phyloP scores from a whole-genome alignment of 2,329 filamentous ascomycete species.

The Diaporthe helianthi region DNA sequence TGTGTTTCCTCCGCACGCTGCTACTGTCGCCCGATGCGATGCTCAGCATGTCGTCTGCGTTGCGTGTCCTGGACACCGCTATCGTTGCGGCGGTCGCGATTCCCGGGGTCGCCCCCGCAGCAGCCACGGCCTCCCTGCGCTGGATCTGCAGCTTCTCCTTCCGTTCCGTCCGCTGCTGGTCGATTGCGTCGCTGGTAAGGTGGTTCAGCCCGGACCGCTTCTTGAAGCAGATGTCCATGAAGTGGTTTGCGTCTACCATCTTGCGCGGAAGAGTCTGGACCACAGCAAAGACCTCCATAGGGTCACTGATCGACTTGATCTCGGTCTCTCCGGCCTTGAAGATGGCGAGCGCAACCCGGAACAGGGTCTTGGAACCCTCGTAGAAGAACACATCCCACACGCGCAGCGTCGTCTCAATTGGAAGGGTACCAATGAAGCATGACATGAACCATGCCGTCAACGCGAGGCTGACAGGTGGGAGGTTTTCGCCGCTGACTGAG shows the following conservation, averaged over 20 bases:
- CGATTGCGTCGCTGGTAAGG: slow-evolving; percentile 81
- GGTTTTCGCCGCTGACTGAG: slow-evolving; percentile 38
- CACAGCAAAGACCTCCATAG: slow-evolving; percentile 95
- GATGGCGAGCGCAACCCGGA: slow-evolving; percentile 87
- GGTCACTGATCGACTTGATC: slow-evolving; percentile 80
- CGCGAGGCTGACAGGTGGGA: slow-evolving; percentile 90
- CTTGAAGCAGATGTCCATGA: slow-evolving; percentile 85
- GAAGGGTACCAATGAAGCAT: slow-evolving; percentile 90
- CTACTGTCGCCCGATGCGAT: slow-evolving; percentile 37
- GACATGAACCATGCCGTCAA: slow-evolving; percentile 99
- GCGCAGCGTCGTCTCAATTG: slow-evolving; percentile 87
- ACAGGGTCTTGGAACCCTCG: slow-evolving; percentile 91
- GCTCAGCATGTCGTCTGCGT: slow-evolving; percentile 44
- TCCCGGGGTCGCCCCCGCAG: slow-evolving; percentile 33
- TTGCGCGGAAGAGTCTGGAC: slow-evolving; percentile 86
- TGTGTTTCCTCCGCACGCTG: slow-evolving; percentile 50
- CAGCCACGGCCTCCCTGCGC: slow-evolving; percentile 45
- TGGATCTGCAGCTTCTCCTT: slow-evolving; percentile 59
- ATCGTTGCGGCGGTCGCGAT: slow-evolving; percentile 29
- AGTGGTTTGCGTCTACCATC: slow-evolving; percentile 79
- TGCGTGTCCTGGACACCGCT: slow-evolving; percentile 36
- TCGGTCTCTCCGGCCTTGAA: slow-evolving; percentile 88
- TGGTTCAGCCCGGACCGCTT: slow-evolving; percentile 82
- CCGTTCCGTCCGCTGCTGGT: slow-evolving; percentile 75
- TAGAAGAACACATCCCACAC: slow-evolving; percentile 98